A percentile compares a stretch with the other conserved stretches of the same genome.
Evolutionary conservation across 805 yeast species (phyloP).

Genomic region (Wickerhamiella allomyrinae): DNA sequence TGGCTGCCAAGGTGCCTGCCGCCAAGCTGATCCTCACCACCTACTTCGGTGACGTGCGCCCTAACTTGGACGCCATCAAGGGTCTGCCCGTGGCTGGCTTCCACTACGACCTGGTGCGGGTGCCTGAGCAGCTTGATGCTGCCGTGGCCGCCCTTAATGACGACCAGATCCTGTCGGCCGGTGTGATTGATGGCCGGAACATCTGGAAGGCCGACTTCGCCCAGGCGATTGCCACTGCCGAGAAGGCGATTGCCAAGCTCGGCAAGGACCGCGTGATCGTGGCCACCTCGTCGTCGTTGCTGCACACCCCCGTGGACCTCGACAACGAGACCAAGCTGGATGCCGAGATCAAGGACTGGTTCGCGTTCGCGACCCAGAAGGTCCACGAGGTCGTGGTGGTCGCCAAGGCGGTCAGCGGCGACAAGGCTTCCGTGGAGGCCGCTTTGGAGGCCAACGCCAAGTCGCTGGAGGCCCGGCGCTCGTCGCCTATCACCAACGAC

Average conservation of each 20-base stretch:
- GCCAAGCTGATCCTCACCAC: conserved; percentile 78
- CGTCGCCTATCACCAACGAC: conserved; percentile 83
- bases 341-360: conserved; percentile 89
- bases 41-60: conserved; percentile 97
- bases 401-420: conserved; percentile 73
- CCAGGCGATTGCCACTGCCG: conserved; percentile 66
- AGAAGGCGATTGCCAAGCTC: conserved; percentile 68
- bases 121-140: conserved; percentile 87
- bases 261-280: conserved; percentile 69
- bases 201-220: conserved; percentile 96
- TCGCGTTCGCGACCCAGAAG: conserved; percentile 97
- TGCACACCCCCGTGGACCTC: conserved; percentile 98
- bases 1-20: conserved; percentile 50
- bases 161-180: conserved; percentile 78
- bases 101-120: conserved; percentile 95
- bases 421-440: conserved; percentile 51
- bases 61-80: conserved; percentile 82
- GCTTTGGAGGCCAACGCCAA: conserved; percentile 75
- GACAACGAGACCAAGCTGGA: conserved; percentile 82
- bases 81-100: conserved; percentile 84
- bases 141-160: conserved; percentile 52
- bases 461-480: conserved; percentile 71
- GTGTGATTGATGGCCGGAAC: conserved; percentile 98
- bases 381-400: conserved; percentile 78
- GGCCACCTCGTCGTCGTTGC: conserved; percentile 89